These are phyloP conservation scores for Syzygium aqueum DNA, from an alignment of 345 rosid species.

Conservation along the genomic window DNA sequence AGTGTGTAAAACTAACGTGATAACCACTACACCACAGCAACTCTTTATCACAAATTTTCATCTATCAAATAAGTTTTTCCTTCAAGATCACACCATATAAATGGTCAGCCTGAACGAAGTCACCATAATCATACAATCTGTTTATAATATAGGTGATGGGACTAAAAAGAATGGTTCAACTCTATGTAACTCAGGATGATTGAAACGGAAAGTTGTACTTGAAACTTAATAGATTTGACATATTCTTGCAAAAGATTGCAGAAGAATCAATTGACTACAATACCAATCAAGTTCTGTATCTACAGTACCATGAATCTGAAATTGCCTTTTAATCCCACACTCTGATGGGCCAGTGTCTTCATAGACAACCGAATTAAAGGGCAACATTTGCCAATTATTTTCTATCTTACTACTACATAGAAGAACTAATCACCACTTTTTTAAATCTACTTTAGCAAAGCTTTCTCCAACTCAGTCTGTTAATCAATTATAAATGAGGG, in stretches of 20 bases:
- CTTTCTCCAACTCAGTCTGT: not conserved
- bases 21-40: not conserved
- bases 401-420: no score
- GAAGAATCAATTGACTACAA: not conserved
- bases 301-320: not conserved
- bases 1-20: constrained; percentile 20
- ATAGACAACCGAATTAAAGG: no score
- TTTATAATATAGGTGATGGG: no score
- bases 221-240: not conserved
- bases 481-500: not conserved
- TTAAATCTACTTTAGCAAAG: not conserved
- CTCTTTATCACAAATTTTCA: rapidly evolving
- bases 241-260: not conserved
- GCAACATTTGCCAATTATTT: no score
- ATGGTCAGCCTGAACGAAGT: no score
- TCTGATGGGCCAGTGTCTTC: no score
- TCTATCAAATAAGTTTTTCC: rapidly evolving
- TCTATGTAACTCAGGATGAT: no score
- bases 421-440: no score
- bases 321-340: not conserved
- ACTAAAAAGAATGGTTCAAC: no score
- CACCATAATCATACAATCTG: no score
- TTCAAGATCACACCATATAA: not conserved
- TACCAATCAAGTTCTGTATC: not conserved
- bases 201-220: not conserved